Base-by-base conservation (phyloP, 2,329 filamentous ascomycete genomes). In the Aspergillus neotritici region DNA sequence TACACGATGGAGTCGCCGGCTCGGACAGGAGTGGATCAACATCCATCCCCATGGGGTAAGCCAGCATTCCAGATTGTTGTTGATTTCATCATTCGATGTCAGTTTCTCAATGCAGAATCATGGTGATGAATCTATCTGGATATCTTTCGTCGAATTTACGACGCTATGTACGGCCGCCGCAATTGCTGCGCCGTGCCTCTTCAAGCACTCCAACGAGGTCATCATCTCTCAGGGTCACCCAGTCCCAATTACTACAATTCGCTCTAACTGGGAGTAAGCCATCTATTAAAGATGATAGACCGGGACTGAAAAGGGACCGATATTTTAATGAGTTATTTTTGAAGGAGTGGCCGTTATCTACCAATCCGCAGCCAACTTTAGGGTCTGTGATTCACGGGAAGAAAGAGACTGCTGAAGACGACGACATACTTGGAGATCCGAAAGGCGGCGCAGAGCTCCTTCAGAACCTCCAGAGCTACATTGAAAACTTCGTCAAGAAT, bases 231-330 rank as follows among this genome's bases (percentile, higher is more conserved):
- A 37, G 54, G 40, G 49, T 59, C 41, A 49, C 57, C 31, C 51
- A 57, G 15, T 57, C 61, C 14, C 54, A 65, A 40, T 36, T 66
- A 36, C 48, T 66, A 31, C 60, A 62, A 41, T 67, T 60, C 49
- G 51, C 56, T 10, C 36, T 68, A 30, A 63, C 49, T 7, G 55
- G 55, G 21, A 56, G 48, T 15, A 51, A 48, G 25, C 35, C 45
- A 34, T 25, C 42, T 13, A 13, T 34, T 21, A 17, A 42, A 7
- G 36, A 52, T 28, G 13, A 41, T 4, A 35, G 39, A 4, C 30
- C 25, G 12, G 42, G 43, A 10, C 10, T 39, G 5, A 36, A 43
- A 3, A 21, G 55, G 16, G 48, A 56, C 32, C 21, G 40, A 30
- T 36, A 50, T 8, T 37, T 62, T 13, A 41, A 46, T 11, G 43